Conservation (phyloP, 345 rosid genomes). For the Heritiera littoralis region DNA sequence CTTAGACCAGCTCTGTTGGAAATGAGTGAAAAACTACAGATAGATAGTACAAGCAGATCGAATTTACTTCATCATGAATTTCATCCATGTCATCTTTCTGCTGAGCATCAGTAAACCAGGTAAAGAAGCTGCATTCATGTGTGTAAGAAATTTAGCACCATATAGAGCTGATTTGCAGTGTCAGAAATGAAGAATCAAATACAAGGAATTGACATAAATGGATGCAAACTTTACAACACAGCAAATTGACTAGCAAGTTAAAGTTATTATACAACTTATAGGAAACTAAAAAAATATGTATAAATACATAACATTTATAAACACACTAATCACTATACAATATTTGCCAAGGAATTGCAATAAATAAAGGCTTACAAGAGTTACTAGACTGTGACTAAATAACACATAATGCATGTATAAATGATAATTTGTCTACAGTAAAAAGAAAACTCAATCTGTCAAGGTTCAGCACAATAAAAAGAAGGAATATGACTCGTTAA, state of each 20-base stretch:
- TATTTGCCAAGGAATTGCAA: not conserved
- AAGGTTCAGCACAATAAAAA: constrained; percentile 2
- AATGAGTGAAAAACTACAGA: constrained; percentile 2
- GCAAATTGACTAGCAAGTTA: not conserved
- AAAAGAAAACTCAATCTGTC: not conserved
- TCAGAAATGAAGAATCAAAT: not conserved
- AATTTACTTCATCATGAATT: constrained; percentile 73
- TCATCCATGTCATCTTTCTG: constrained; percentile 62
- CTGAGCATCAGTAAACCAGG: constrained; percentile 70
- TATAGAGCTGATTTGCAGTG: not conserved
- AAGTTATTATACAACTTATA: not conserved
- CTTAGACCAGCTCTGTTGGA: constrained; percentile 5
- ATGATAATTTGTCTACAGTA: not conserved
- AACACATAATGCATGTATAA: not conserved
- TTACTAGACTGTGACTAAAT: not conserved
- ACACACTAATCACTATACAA: not conserved
- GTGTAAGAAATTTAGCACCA: not conserved
- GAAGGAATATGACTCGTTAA: not conserved
- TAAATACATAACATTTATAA: not conserved
- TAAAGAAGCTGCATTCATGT: constrained; percentile 67
- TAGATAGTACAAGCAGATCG: constrained; percentile 4
- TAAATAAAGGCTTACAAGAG: not conserved
- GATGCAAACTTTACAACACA: not conserved
- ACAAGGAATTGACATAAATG: not conserved
- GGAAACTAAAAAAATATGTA: not conserved